These are phyloP conservation scores for Arthroderma sp. DNA, from an alignment of 2,329 filamentous ascomycete genomes.

Conservation along the genomic window DNA sequence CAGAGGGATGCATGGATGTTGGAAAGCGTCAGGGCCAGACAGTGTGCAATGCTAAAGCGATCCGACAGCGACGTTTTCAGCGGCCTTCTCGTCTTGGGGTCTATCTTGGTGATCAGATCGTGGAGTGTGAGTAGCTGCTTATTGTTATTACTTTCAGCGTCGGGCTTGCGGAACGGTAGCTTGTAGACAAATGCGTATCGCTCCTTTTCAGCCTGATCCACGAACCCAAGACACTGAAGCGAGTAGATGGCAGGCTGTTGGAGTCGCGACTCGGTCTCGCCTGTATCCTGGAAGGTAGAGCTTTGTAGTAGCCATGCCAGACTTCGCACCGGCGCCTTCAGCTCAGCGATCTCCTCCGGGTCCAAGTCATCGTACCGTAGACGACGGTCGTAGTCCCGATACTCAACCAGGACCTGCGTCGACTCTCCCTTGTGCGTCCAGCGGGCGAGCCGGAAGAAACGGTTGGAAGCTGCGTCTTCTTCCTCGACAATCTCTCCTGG, in stretches of 20 bases:
- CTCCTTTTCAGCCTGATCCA: constrained; percentile 19
- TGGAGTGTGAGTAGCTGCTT: constrained; percentile 14
- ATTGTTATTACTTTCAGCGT: neutral
- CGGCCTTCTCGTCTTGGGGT: constrained; percentile 13
- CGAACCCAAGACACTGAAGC: constrained; percentile 20
- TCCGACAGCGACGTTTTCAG: constrained; percentile 17
- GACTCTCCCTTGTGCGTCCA: constrained; percentile 14
- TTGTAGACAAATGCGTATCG: constrained; percentile 20
- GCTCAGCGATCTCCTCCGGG: constrained; percentile 17
- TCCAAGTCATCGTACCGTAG: constrained; percentile 18
- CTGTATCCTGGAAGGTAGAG: constrained; percentile 16
- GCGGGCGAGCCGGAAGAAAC: constrained; percentile 16
- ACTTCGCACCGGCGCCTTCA: constrained; percentile 20
- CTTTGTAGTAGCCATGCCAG: constrained; percentile 22
- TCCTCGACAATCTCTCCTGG: constrained; percentile 16
- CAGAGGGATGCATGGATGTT: constrained; percentile 21
- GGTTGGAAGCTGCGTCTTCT: constrained; percentile 14
- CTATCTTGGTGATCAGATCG: constrained; percentile 17
- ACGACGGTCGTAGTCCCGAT: constrained; percentile 19
- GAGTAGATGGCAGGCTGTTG: constrained; percentile 22
- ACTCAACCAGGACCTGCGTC: constrained; percentile 19
- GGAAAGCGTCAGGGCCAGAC: constrained; percentile 18
- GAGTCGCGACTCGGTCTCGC: constrained; percentile 1
- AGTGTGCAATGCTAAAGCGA: constrained; percentile 20
- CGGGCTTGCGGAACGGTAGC: constrained; percentile 11